These are phyloP conservation scores for Lithohypha guttulata DNA, from an alignment of 2,329 filamentous ascomycete genomes.

Conservation along the genomic window DNA sequence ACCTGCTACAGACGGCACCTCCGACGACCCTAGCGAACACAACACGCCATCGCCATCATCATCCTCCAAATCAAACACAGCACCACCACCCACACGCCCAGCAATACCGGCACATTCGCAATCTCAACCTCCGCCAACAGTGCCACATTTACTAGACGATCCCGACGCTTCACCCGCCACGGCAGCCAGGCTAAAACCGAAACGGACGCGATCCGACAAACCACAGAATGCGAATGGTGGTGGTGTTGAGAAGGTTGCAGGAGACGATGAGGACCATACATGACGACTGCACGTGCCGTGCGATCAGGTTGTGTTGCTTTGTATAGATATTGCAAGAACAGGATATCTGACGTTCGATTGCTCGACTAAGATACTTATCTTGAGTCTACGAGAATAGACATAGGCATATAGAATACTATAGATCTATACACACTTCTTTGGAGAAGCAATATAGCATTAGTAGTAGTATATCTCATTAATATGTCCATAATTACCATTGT, in stretches of 20 bases:
- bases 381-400: too few relatives aligned
- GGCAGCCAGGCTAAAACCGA: slow-evolving; percentile 5
- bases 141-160: neutral
- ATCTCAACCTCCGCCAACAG: neutral
- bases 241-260: neutral
- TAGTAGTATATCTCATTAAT: neutral
- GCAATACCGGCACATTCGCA: neutral
- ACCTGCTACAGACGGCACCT: slow-evolving; percentile 1
- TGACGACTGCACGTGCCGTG: too few relatives aligned
- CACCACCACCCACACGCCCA: neutral
- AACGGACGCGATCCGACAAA: neutral
- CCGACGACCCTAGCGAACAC: neutral
- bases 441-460: neutral
- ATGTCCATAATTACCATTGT: too few relatives aligned
- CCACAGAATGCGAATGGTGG: neutral
- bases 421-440: too few relatives aligned
- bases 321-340: too few relatives aligned
- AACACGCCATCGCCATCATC: neutral
- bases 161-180: slow-evolving; percentile 9
- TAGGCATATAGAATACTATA: too few relatives aligned
- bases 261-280: slow-evolving; percentile 6
- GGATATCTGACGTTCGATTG: too few relatives aligned
- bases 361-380: too few relatives aligned
- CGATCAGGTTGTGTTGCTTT: too few relatives aligned
- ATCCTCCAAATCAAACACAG: neutral